phyloP scores from a whole-genome alignment of 164 flowering plant genomes.

The Tetracentron sinense region DNA sequence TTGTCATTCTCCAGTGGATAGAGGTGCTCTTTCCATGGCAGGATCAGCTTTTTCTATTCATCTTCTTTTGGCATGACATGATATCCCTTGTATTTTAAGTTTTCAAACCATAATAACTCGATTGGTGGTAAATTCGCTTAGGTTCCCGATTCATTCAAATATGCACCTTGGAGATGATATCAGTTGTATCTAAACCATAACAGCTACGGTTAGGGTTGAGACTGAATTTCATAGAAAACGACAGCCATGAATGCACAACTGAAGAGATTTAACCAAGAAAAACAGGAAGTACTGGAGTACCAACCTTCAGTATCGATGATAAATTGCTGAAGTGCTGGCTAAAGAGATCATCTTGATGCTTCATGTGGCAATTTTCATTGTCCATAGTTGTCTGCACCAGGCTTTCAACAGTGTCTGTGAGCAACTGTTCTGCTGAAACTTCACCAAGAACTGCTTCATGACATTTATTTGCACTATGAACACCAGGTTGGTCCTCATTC shows the following conservation, averaged over 20 bases:
- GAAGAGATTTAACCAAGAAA: background rate
- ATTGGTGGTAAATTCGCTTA: background rate
- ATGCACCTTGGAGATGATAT: background rate
- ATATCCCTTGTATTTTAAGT: background rate
- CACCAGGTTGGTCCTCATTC: conserved; percentile 4
- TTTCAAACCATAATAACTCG: background rate
- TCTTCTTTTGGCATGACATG: background rate
- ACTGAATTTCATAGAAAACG: background rate
- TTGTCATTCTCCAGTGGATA: too few relatives aligned
- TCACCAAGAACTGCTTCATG: conserved; percentile 3
- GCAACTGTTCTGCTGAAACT: conserved; percentile 6
- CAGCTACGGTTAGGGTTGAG: too few relatives aligned
- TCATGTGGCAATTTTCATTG: conserved; percentile 6
- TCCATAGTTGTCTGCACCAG: conserved; percentile 14
- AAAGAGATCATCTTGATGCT: conserved; percentile 29
- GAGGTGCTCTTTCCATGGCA: too few relatives aligned
- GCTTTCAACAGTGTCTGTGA: conserved; percentile 9
- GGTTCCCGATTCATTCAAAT: background rate
- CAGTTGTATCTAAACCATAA: too few relatives aligned
- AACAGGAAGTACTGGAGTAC: conserved; percentile 4
- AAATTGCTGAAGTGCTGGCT: conserved; percentile 39
- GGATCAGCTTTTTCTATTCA: too few relatives aligned
- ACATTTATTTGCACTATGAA: conserved; percentile 10
- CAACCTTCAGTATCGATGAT: conserved; percentile 40
- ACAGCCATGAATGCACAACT: background rate